Base-by-base conservation (phyloP, 2,329 filamentous ascomycete genomes). In the Botrytis squamosa region DNA sequence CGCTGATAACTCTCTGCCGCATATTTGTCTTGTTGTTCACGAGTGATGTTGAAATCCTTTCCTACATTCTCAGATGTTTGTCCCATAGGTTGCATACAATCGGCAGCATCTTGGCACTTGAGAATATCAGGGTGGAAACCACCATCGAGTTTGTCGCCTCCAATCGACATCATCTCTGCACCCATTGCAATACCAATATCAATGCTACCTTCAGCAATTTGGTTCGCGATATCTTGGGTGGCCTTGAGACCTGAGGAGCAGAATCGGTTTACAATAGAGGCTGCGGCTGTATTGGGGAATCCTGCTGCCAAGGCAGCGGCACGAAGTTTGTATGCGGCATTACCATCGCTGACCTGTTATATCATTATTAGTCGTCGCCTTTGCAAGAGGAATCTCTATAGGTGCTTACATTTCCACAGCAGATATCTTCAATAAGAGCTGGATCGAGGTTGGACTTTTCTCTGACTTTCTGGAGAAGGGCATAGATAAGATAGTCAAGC, bases 11-110 rank as follows among this genome's bases (percentile, higher is more conserved):
- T 94, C 85, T 97, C 94, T 16, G 92, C 92, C 0, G 96, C 93
- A 82, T 91, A 98, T 77, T 88, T 86, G 83, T 99, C 96, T 85
- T 98, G 93, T 82, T 85, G 84, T 81, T 95, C 90, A 75, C 96
- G 89, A 3, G 89, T 85, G 81, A 99, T 91, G 81, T 92, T 89
- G 83, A 98, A 98, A 84, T 98, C 96, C 67, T 90, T 90, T 79
- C 92, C 94, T 42, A 99, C 94, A 82, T 98, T 98, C 86, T 99
- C 96, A 74, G 92, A 95, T 4, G 96, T 99, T 89, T 97, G 97
- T 36, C 96, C 96, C 96, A 99, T 99, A 77, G 95, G 93, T 87
- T 94, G 89, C 89, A 95, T 89, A 87, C 94, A 96, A 85, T 98
- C 95, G 65, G 84, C 84, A 0, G 94, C 89, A 81, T 98, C 93